Percentiles rank a stretch among this genome's conserved stretches.
phyloP scores from a whole-genome alignment of 2,329 filamentous ascomycete species.

The Cercospora citrullina region DNA sequence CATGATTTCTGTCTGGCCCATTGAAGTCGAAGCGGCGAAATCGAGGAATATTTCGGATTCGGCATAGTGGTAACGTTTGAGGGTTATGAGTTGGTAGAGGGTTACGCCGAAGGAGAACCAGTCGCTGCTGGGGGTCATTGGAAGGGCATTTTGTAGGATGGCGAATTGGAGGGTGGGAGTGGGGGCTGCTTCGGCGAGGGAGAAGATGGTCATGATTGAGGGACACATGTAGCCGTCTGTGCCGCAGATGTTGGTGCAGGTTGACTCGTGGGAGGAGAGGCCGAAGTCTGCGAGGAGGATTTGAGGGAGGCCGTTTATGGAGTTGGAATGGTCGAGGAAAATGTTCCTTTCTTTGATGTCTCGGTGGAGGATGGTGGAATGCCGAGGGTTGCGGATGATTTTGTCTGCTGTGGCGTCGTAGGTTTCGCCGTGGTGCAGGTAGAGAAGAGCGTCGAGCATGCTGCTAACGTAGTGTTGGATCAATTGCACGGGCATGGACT shows the following conservation, averaged over 20 bases:
- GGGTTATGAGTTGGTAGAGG: constrained; percentile 20
- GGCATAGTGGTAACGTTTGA: neutral
- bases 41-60: neutral
- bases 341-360: constrained; percentile 18
- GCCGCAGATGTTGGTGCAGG: constrained; percentile 3
- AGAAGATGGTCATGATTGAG: neutral
- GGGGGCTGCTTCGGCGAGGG: neutral
- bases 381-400: neutral
- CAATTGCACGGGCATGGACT: constrained; percentile 21
- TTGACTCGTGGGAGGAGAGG: neutral
- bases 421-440: constrained; percentile 26
- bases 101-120: constrained; percentile 18
- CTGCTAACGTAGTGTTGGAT: constrained; percentile 26
- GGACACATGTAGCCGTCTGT: neutral
- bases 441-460: constrained; percentile 28
- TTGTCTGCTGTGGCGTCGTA: neutral
- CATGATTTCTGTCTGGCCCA: constrained; percentile 3
- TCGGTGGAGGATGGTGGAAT: constrained; percentile 6
- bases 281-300: constrained; percentile 19
- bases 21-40: neutral
- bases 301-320: constrained; percentile 1
- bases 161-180: neutral
- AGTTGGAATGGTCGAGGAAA: constrained; percentile 7
- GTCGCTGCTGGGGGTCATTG: neutral
- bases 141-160: neutral